Evolutionary conservation across 2,329 filamentous ascomycete genomes (phyloP).

Genomic region (Fusarium euwallaceae): DNA sequence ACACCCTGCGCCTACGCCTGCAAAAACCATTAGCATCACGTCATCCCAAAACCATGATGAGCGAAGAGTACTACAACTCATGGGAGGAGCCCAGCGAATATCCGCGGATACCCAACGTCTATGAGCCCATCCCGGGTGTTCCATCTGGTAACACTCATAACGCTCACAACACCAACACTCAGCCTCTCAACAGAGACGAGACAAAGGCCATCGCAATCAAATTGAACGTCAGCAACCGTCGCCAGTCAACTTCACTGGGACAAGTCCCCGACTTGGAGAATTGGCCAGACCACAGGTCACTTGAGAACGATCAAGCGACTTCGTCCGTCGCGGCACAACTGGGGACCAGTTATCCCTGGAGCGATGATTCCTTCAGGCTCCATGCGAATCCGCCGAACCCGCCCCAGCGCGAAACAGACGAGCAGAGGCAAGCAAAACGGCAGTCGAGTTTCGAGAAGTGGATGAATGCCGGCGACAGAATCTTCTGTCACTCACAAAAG

Average conservation of each 20-base stretch:
- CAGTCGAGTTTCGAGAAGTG: slow-evolving; percentile 40
- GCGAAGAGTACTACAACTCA: slow-evolving; percentile 29
- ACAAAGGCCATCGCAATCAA: slow-evolving; percentile 1
- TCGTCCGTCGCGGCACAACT: slow-evolving; percentile 25
- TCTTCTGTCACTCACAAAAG: slow-evolving; percentile 36
- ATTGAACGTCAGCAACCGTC: slow-evolving; percentile 1
- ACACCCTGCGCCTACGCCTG: slow-evolving; percentile 7
- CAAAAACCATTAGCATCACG: slow-evolving; percentile 25
- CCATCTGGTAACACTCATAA: slow-evolving; percentile 14
- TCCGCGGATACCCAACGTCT: slow-evolving; percentile 40
- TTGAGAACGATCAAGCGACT: slow-evolving; percentile 20
- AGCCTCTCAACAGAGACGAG: slow-evolving; percentile 20
- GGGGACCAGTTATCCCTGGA: slow-evolving; percentile 23
- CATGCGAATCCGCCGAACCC: background rate
- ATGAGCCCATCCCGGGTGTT: slow-evolving; percentile 35
- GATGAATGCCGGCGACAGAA: slow-evolving; percentile 42
- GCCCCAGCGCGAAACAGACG: slow-evolving; percentile 5
- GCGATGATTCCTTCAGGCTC: slow-evolving; percentile 7
- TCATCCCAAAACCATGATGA: slow-evolving; percentile 22
- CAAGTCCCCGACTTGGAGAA: slow-evolving; percentile 1
- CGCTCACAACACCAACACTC: slow-evolving; percentile 16
- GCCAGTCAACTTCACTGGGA: slow-evolving; percentile 10
- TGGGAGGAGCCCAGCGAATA: slow-evolving; percentile 38
- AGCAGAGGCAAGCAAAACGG: slow-evolving; percentile 33
- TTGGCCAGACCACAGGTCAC: slow-evolving; percentile 1